Percentiles rank a stretch among this genome's conserved stretches.
These are phyloP conservation scores for Pseudoscleropodium purum DNA, from an alignment of 225 moss, liverwort and hornwort species.

Conservation along the genomic window DNA sequence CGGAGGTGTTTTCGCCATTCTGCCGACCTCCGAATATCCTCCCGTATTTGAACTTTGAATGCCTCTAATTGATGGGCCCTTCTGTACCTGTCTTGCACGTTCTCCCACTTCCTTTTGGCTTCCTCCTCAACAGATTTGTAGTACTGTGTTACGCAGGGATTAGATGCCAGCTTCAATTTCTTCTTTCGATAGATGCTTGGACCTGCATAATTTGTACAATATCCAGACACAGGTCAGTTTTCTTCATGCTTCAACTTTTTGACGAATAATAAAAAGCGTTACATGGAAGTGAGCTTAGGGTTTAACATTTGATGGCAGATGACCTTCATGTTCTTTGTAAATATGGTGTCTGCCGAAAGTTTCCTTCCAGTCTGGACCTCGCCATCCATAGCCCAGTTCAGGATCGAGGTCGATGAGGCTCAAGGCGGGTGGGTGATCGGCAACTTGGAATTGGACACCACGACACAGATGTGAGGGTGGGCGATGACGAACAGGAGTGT, in stretches of 20 bases:
- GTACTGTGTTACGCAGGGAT: background rate
- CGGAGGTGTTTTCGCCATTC: conserved; percentile 9
- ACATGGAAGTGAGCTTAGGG: background rate
- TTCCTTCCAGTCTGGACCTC: conserved; percentile 26
- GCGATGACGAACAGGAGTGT: background rate
- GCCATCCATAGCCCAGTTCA: conserved; percentile 26
- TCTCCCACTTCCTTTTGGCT: conserved; percentile 8
- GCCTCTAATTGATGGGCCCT: background rate
- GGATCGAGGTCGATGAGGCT: conserved; percentile 26
- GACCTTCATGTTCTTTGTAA: conserved; percentile 12
- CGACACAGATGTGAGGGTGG: conserved; percentile 15
- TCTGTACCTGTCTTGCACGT: conserved; percentile 6
- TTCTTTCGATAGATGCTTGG: conserved; percentile 11
- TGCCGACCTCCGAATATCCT: conserved; percentile 13
- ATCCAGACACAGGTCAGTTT: background rate
- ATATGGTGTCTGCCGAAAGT: conserved; percentile 17
- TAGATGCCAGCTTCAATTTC: background rate
- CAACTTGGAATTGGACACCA: conserved; percentile 22
- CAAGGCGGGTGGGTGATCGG: conserved; percentile 25
- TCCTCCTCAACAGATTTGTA: conserved; percentile 14
- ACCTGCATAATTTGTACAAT: background rate
- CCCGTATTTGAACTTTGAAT: background rate
- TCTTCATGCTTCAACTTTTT: background rate
- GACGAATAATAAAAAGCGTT: background rate
- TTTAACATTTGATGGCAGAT: background rate